These are phyloP conservation scores for Angophora floribunda DNA, from an alignment of 345 rosid species.

Conservation along the genomic window DNA sequence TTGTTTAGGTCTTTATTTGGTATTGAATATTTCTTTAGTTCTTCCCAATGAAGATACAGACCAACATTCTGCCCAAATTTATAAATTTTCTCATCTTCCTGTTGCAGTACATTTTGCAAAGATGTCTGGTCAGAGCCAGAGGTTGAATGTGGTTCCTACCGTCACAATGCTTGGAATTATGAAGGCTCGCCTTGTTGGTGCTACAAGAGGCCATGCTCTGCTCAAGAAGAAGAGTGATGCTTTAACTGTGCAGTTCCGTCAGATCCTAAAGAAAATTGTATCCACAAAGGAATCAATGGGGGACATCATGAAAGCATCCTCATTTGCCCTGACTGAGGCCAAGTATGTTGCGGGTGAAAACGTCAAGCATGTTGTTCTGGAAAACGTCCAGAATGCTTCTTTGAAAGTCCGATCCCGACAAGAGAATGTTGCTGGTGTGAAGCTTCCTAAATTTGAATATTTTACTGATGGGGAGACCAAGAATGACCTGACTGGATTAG, in stretches of 20 bases:
- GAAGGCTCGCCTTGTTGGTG: slow-evolving; percentile 84
- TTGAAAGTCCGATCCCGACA: slow-evolving; percentile 71
- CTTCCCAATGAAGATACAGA: neutral
- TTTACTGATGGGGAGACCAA: slow-evolving; percentile 77
- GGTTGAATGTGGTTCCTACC: slow-evolving; percentile 86
- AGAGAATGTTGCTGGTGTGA: slow-evolving; percentile 88
- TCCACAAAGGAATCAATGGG: slow-evolving; percentile 86
- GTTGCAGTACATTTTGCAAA: slow-evolving; percentile 12
- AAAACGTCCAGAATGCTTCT: slow-evolving; percentile 75
- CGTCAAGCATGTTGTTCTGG: slow-evolving; percentile 70
- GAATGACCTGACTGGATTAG: slow-evolving; percentile 87
- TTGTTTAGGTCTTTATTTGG: neutral
- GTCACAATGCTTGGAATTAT: slow-evolving; percentile 71
- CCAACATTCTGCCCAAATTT: neutral
- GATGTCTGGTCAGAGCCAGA: slow-evolving; percentile 75
- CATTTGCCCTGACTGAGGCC: slow-evolving; percentile 72
- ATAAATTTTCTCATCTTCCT: neutral
- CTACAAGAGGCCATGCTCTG: slow-evolving; percentile 92
- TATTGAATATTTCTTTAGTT: neutral
- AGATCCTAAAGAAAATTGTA: slow-evolving; percentile 74
- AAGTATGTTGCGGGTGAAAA: slow-evolving; percentile 91
- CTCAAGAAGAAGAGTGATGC: slow-evolving; percentile 99
- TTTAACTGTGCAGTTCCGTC: slow-evolving; percentile 80
- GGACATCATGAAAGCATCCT: slow-evolving; percentile 75
- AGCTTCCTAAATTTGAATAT: slow-evolving; percentile 82